phyloP scores from a whole-genome alignment of 306 rosid genomes.

The Lathyrus oleraceus region DNA sequence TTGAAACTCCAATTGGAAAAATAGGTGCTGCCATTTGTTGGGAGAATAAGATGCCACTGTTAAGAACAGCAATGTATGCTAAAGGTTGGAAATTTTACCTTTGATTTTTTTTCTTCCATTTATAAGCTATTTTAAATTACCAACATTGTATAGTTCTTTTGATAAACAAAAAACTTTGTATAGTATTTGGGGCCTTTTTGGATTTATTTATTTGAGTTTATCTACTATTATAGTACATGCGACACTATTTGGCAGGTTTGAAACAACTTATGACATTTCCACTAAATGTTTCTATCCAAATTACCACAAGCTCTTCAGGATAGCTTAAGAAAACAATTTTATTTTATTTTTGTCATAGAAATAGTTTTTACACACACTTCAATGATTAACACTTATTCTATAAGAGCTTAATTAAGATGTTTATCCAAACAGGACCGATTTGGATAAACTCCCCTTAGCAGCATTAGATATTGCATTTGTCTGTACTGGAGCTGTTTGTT shows the following conservation, averaged over 20 bases:
- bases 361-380: not conserved
- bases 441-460: not conserved
- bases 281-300: not conserved
- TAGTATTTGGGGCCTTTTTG: not conserved
- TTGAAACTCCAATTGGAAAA: conserved; percentile 85
- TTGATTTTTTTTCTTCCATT: not conserved
- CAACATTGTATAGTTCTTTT: not conserved
- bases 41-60: conserved; percentile 91
- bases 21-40: conserved; percentile 94
- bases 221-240: not conserved
- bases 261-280: not conserved
- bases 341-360: not conserved
- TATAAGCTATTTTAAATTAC: not conserved
- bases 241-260: not conserved
- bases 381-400: not conserved
- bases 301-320: not conserved
- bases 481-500: not conserved
- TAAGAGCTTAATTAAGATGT: not conserved
- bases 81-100: conserved; percentile 59
- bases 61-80: conserved; percentile 91
- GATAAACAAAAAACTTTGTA: not conserved
- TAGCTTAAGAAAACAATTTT: not conserved
- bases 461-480: not conserved
- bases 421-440: not conserved
- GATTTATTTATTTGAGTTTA: not conserved